Evolutionary conservation across 768 basidiomycete genomes (phyloP).

Genomic region (Pulveroboletus sp.): DNA sequence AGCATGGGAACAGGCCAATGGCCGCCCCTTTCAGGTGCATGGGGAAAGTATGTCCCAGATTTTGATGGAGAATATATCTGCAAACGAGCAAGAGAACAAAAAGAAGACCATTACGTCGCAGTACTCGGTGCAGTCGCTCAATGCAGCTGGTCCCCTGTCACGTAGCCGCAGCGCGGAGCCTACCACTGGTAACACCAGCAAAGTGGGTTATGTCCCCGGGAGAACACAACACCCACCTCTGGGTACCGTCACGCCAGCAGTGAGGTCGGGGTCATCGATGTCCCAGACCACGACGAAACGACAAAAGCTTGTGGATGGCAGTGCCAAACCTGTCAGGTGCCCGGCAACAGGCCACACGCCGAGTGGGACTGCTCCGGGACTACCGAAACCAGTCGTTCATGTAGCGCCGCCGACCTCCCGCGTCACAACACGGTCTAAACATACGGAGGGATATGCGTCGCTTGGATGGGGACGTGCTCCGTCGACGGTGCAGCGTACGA

Average conservation of each 20-base stretch:
- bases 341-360: constrained; percentile 30
- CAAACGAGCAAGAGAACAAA: constrained; percentile 80
- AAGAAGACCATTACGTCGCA: constrained; percentile 43
- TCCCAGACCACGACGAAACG: constrained; percentile 59
- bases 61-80: constrained; percentile 69
- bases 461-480: constrained; percentile 37
- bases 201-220: constrained; percentile 28
- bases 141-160: constrained; percentile 15
- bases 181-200: constrained; percentile 7
- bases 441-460: constrained; percentile 24
- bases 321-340: constrained; percentile 16
- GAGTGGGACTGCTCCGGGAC: constrained; percentile 17
- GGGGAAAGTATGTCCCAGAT: constrained; percentile 79
- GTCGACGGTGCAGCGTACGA: constrained; percentile 29
- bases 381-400: constrained; percentile 12
- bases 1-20: constrained; percentile 78
- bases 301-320: constrained; percentile 49
- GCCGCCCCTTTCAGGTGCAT: constrained; percentile 77
- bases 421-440: constrained; percentile 25
- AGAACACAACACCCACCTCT: constrained; percentile 25
- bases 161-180: constrained; percentile 31
- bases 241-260: constrained; percentile 57
- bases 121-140: constrained; percentile 30
- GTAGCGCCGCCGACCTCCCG: constrained; percentile 5
- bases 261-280: constrained; percentile 43